Conservation (phyloP, 345 rosid species). For the thale cress (Arabidopsis thaliana) region DNA sequence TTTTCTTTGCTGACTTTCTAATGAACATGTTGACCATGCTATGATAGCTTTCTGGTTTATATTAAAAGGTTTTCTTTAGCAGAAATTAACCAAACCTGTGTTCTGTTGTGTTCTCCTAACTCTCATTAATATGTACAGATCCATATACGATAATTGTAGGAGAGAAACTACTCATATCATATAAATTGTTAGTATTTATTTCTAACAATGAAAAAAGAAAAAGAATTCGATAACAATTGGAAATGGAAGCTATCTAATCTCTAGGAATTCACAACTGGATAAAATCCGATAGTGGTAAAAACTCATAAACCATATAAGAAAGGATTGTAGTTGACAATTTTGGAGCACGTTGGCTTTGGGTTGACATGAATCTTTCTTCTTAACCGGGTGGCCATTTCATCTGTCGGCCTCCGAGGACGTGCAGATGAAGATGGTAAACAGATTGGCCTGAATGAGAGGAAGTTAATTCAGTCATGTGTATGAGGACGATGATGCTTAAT, state of each 20-base stretch:
- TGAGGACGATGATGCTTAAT: neutral
- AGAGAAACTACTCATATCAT: neutral
- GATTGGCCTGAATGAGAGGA: constrained; percentile 76
- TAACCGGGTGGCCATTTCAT: constrained; percentile 97
- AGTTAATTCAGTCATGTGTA: neutral
- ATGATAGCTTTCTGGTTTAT: neutral
- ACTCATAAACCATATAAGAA: neutral
- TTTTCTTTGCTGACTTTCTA: constrained; percentile 3
- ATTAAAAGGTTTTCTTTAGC: neutral
- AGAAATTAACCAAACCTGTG: neutral
- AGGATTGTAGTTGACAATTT: neutral
- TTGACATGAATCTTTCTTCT: constrained; percentile 5
- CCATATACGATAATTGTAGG: neutral
- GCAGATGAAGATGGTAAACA: constrained; percentile 92
- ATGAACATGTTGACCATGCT: neutral
- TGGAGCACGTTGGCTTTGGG: constrained; percentile 5
- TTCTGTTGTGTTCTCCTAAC: neutral
- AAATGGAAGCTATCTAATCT: constrained; percentile 22
- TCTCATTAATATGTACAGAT: neutral
- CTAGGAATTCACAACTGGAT: neutral
- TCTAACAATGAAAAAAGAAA: neutral
- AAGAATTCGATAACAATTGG: neutral
- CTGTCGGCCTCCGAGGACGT: constrained; percentile 84
- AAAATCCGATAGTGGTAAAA: neutral
- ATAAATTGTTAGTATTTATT: neutral